phyloP scores from a whole-genome alignment of 2,329 filamentous ascomycete species.

The Xylaria hypoxylon region DNA sequence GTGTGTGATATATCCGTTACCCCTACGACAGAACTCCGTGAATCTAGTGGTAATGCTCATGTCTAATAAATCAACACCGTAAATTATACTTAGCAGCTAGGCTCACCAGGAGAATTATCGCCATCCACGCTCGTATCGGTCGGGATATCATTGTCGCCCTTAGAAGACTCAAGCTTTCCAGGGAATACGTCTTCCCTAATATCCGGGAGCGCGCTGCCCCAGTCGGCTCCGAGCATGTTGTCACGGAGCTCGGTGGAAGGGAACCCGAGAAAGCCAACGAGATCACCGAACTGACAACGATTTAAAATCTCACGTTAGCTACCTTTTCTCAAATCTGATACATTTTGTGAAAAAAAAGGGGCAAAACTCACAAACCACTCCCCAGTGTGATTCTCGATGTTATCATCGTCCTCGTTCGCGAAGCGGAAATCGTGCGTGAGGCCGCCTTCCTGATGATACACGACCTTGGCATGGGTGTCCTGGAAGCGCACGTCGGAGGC shows the following conservation, averaged over 20 bases:
- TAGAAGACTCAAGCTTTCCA: constrained; percentile 22
- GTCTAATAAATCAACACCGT: background rate
- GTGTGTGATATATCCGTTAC: too few species aligned
- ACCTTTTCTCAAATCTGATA: background rate
- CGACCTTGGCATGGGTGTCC: constrained; percentile 48
- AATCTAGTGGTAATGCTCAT: background rate
- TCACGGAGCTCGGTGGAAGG: constrained; percentile 27
- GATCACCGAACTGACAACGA: constrained; percentile 20
- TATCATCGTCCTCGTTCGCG: constrained; percentile 46
- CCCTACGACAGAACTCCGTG: background rate
- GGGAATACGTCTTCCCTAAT: constrained; percentile 24
- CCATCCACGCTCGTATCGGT: constrained; percentile 27
- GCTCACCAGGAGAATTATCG: constrained; percentile 35
- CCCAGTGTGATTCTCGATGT: constrained; percentile 47
- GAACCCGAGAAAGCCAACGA: constrained; percentile 29
- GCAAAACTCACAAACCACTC: constrained; percentile 42
- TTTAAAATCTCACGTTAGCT: background rate
- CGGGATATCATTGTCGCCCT: constrained; percentile 34
- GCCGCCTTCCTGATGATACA: constrained; percentile 49
- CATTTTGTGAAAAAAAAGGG: background rate
- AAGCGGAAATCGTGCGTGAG: constrained; percentile 50
- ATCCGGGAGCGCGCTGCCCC: constrained; percentile 31
- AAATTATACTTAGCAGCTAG: constrained; percentile 25
- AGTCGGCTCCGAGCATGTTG: constrained; percentile 33
- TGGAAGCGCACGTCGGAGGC: constrained; percentile 46